Percentiles rank a stretch among this genome's conserved stretches.
Evolutionary conservation across 177 flowering plant species (phyloP).

Genomic region (Vitis hybrid): DNA sequence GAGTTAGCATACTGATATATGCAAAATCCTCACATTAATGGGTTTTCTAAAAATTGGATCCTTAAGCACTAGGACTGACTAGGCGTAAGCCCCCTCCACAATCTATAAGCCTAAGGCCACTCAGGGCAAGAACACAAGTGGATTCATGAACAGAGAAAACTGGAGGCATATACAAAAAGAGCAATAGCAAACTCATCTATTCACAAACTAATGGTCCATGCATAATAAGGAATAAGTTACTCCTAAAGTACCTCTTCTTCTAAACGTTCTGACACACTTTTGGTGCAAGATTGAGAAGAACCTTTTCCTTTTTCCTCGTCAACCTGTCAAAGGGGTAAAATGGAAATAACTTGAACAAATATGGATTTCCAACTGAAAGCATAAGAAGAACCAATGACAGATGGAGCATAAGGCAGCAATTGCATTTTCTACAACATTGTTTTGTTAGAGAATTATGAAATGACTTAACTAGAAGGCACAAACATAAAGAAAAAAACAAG

Average conservation of each 20-base stretch:
- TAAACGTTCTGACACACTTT: conserved; percentile 65
- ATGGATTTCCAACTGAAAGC: not conserved
- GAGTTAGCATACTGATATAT: no score
- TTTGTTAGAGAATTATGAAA: not conserved
- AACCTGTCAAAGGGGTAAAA: conserved; percentile 33
- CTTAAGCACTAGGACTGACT: no score
- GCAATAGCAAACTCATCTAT: no score
- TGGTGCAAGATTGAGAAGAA: conserved; percentile 36
- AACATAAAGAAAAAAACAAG: conserved; percentile 1
- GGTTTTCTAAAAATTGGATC: no score
- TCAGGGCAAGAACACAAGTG: no score
- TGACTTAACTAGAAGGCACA: not conserved
- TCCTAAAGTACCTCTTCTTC: conserved; percentile 72
- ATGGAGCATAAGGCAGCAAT: conserved; percentile 1
- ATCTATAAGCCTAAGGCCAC: no score
- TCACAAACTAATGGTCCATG: not conserved
- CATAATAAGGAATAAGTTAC: not conserved
- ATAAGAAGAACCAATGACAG: not conserved
- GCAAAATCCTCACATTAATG: no score
- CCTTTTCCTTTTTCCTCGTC: conserved; percentile 76
- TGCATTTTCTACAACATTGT: not conserved
- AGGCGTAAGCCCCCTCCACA: no score
- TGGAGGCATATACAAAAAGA: no score
- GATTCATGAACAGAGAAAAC: no score
- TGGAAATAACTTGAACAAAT: not conserved